phyloP scores from a whole-genome alignment of 345 rosid species.

The Gossypium raimondii region DNA sequence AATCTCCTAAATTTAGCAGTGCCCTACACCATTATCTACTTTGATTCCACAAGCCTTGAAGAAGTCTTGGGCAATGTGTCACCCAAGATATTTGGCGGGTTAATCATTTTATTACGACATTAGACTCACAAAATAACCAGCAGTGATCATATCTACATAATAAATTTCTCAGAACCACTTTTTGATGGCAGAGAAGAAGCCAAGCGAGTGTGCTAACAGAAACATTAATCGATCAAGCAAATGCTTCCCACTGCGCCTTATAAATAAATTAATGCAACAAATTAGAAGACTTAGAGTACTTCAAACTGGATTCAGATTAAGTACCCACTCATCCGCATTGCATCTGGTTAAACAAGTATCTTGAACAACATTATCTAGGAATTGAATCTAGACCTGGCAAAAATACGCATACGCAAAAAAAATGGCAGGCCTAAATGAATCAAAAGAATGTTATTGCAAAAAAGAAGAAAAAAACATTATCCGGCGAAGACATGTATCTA shows the following conservation, averaged over 20 bases:
- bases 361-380: background rate
- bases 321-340: background rate
- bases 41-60: conserved; percentile 6
- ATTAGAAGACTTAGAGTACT: background rate
- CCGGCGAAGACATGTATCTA: background rate
- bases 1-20: background rate
- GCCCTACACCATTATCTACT: background rate
- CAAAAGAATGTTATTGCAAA: background rate
- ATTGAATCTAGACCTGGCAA: background rate
- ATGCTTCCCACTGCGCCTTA: background rate
- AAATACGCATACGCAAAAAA: background rate
- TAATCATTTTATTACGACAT: background rate
- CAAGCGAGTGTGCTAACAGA: background rate
- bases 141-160: background rate
- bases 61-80: background rate
- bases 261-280: conserved; percentile 1
- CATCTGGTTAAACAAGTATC: background rate
- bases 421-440: background rate
- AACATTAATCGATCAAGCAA: background rate
- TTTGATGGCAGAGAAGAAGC: background rate
- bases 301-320: background rate
- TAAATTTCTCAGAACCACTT: background rate
- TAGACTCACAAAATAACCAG: background rate
- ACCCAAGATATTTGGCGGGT: background rate
- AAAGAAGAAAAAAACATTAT: background rate